phyloP scores from a whole-genome alignment of 495 filamentous ascomycete genomes.

The Aspergillus ostianus region DNA sequence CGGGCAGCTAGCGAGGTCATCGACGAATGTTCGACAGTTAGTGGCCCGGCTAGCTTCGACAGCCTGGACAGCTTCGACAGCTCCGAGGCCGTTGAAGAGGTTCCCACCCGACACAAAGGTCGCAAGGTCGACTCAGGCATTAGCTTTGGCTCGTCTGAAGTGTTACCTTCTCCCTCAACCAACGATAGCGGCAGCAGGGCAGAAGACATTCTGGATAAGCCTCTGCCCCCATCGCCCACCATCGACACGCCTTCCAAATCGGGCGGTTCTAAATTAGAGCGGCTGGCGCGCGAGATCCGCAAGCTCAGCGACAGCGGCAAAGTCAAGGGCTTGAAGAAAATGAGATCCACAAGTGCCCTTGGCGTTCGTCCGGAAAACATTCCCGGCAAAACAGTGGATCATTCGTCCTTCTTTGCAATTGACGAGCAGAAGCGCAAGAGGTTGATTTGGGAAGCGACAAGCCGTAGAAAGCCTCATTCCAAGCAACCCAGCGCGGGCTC shows the following conservation, averaged over 20 bases:
- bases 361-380: slow-evolving; percentile 26
- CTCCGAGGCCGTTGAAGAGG: slow-evolving; percentile 20
- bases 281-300: slow-evolving; percentile 56
- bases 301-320: slow-evolving; percentile 40
- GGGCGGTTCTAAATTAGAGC: slow-evolving; percentile 54
- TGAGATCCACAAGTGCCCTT: slow-evolving; percentile 47
- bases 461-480: slow-evolving; percentile 39
- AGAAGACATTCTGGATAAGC: slow-evolving; percentile 41
- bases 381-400: slow-evolving; percentile 22
- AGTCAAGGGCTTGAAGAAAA: slow-evolving; percentile 44
- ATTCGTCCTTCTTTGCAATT: slow-evolving; percentile 44
- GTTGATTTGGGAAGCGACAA: slow-evolving; percentile 47
- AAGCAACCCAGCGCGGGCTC: slow-evolving; percentile 23
- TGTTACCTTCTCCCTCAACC: slow-evolving; percentile 25
- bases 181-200: slow-evolving; percentile 30
- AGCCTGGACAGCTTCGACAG: neutral
- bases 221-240: slow-evolving; percentile 41
- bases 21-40: slow-evolving; percentile 55
- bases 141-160: slow-evolving; percentile 49
- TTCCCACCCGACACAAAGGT: slow-evolving; percentile 35
- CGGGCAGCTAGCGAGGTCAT: slow-evolving; percentile 58
- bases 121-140: slow-evolving; percentile 65
- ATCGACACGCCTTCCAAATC: slow-evolving; percentile 26
- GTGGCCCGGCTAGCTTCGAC: slow-evolving; percentile 44
- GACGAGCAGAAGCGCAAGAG: slow-evolving; percentile 49